These are phyloP conservation scores for Fragosphaeria purpurea DNA, from an alignment of 2,329 filamentous ascomycete species.

Conservation along the genomic window DNA sequence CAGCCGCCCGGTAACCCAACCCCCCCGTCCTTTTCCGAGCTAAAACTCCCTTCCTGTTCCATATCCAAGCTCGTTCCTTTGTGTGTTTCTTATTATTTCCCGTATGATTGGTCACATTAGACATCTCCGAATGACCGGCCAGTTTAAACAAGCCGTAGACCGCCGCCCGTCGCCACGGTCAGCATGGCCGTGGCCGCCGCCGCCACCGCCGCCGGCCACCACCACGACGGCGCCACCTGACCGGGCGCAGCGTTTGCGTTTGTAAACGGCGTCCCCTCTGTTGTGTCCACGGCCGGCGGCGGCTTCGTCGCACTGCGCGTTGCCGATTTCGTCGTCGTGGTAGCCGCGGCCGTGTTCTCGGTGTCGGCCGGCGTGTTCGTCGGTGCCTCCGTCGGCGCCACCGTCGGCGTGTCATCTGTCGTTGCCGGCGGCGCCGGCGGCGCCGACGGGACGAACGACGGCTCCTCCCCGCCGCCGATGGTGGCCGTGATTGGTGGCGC, in stretches of 20 bases:
- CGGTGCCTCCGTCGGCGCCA: background rate
- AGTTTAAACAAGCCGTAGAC: background rate
- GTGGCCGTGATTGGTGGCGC: background rate
- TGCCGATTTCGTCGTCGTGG: background rate
- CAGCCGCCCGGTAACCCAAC: no score
- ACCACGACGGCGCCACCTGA: no score
- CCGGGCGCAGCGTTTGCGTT: background rate
- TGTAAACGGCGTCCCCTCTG: constrained; percentile 12
- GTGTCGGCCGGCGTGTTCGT: background rate
- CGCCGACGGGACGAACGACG: no score
- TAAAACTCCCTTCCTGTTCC: no score
- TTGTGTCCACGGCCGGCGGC: constrained; percentile 8
- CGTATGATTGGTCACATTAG: no score
- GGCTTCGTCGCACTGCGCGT: background rate
- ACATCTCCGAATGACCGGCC: no score
- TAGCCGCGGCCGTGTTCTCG: background rate
- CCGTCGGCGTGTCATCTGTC: background rate
- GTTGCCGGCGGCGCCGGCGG: background rate
- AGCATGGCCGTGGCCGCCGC: background rate
- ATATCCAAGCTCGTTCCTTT: no score
- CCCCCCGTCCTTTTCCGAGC: no score
- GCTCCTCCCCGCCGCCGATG: no score
- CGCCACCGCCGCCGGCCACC: no score
- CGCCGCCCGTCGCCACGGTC: background rate
- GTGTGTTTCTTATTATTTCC: no score